Evolutionary conservation across 1,284 basidiomycete genomes (phyloP), one percentile per base, ranked within the genome.

Genomic region (Puccinia hordei): DNA sequence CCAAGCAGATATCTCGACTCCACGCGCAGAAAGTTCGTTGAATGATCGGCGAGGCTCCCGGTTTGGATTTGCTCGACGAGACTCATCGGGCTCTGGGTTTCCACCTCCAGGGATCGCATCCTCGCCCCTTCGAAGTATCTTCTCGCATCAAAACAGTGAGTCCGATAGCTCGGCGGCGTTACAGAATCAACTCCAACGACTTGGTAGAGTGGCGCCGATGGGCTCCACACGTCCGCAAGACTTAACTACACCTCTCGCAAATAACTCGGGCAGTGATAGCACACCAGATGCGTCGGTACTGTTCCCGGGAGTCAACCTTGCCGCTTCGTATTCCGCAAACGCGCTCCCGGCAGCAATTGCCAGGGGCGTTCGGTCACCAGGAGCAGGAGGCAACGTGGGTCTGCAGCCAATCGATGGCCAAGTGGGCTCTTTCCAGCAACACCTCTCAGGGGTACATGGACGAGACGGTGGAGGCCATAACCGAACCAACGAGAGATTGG

Each of bases 31-130:
- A 38, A 55, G 65, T 44, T 66, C 77, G 24, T 49, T 72, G 55
- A 79, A 69, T 57, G 53, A 57, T 57, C 77, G 77, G 12, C 66
- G 77, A 61, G 68, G 77, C 24, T 79, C 77, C 19, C 53, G 77
- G 44, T 79, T 79, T 79, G 77, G 77, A 72, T 79, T 79, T 51
- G 77, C 77, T 30, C 33, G 77, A 30, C 68, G 66, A 33, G 77
- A 79, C 22, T 79, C 77, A 30, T 51, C 65, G 22, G 57, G n/a
- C 38, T 30, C 75, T 41, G 49, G 33, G 27, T 68, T 78, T n/a
- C 49, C 30, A 15, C 49, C 41, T 6, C 30, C 61, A 12, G 75
- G 68, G 27, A 51, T 68, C 33, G 53, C 77, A 9, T 72, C 68
- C 17, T 79, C 77, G 27, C 77, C 77, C 30, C 77, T 79, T 44